Evolutionary conservation across 768 basidiomycete genomes (phyloP).

Genomic region (Phlegmacium glaucopus): DNA sequence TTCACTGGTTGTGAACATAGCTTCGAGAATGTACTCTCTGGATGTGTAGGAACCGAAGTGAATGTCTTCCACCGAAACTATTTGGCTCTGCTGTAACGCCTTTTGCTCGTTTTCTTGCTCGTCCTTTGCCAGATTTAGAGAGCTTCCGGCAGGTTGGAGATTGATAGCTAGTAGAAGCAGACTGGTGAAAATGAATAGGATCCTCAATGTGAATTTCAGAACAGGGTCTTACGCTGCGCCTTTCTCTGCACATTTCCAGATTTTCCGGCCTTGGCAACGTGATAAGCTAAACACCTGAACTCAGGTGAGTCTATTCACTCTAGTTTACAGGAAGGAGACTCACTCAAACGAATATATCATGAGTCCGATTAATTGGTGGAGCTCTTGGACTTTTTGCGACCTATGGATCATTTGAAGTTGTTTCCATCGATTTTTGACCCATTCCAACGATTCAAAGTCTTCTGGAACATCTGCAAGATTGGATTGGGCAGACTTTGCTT

Average conservation of each 20-base stretch:
- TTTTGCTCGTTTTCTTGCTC: no score
- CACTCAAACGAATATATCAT: slow-evolving; percentile 2
- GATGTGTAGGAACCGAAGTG: no score
- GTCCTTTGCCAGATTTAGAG: no score
- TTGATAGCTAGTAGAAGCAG: no score
- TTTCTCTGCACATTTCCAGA: not conserved
- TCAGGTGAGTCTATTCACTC: not conserved
- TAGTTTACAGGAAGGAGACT: not conserved
- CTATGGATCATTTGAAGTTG: not conserved
- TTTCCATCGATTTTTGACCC: not conserved
- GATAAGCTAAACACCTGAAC: not conserved
- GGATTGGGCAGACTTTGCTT: not conserved
- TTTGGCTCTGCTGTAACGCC: no score
- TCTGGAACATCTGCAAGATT: not conserved
- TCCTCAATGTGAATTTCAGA: no score
- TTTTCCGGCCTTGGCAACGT: not conserved
- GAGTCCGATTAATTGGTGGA: not conserved
- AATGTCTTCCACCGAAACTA: no score
- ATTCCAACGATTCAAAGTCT: not conserved
- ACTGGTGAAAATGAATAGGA: no score
- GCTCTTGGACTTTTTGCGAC: not conserved
- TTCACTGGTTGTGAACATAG: no score
- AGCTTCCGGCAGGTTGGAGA: no score
- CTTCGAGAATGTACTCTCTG: no score
- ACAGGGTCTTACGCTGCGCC: no score